phyloP scores from a whole-genome alignment of 768 basidiomycete genomes.

The Cubamyces sp. region DNA sequence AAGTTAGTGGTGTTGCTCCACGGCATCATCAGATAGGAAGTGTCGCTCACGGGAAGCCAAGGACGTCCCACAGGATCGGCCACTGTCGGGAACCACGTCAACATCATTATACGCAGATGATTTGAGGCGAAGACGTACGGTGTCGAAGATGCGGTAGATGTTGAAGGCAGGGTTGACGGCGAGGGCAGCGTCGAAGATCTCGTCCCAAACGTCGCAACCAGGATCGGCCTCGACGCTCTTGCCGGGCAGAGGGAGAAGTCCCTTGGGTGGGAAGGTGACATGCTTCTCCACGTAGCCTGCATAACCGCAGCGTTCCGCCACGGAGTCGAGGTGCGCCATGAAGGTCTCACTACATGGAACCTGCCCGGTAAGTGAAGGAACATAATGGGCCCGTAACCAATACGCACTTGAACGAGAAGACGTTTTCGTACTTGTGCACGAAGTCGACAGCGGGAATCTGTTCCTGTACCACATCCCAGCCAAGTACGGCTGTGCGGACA shows the following conservation, averaged over 20 bases:
- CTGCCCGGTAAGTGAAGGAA: not conserved
- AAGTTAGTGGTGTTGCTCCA: too few relatives aligned
- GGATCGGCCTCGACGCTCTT: constrained; percentile 47
- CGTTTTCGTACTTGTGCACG: constrained; percentile 70
- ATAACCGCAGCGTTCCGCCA: constrained; percentile 62
- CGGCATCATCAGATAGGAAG: not conserved
- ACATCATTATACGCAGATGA: not conserved
- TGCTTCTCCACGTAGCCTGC: constrained; percentile 61
- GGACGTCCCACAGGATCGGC: constrained; percentile 77
- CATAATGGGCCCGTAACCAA: not conserved
- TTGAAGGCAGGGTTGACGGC: constrained; percentile 75
- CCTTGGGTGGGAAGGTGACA: constrained; percentile 68
- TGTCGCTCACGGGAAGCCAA: constrained; percentile 71
- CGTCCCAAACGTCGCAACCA: constrained; percentile 71
- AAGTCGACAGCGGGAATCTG: constrained; percentile 76
- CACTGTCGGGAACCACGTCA: constrained; percentile 36
- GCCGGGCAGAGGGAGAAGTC: constrained; percentile 66
- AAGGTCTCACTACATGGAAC: constrained; percentile 54
- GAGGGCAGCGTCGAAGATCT: constrained; percentile 64
- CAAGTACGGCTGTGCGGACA: constrained; percentile 5
- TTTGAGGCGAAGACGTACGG: constrained; percentile 36
- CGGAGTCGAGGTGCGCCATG: constrained; percentile 58
- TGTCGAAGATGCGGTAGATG: constrained; percentile 78
- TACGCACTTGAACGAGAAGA: constrained; percentile 74
- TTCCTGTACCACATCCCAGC: constrained; percentile 59